Evolutionary conservation across 352 stramenopile species (phyloP), one percentile per base, ranked within the genome.

Genomic region (Phytopythium boreale): DNA sequence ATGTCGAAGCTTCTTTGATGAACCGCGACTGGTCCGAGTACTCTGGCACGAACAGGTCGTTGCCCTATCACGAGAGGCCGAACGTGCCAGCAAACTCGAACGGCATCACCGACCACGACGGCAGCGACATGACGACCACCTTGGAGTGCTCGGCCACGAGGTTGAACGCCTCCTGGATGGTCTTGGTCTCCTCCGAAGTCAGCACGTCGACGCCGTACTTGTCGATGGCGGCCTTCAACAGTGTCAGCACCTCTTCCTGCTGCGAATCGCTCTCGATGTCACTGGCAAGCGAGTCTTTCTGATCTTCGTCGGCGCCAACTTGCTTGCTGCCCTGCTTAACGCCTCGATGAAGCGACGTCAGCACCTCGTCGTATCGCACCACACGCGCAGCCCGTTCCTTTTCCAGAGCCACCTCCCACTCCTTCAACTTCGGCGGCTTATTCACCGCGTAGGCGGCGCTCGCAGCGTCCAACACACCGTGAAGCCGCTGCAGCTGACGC

Each of bases 21-120:
- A 47, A 46, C 2, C 9, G 36, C 11, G 19, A 20, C 20, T n/a
- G 14, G 34, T 46, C 36, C 8, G 55, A 60, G 55, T 50, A n/a
- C 34, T 34, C 34, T 4, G 24, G 37, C 0, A 49, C 10, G 5
- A 50, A 24, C 12, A 60, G 55, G 31, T 60, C 55, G 36, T 60
- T 60, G 14, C 55, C 55, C 55, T 36, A 60, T 8, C 55, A 36
- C 10, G 34, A 31, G 7, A 60, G 37, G 12, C 55, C 39, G n/a
- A 22, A 44, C 6, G 19, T 50, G 22, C 36, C 55, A 27, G 20
- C 39, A 29, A 50, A 60, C 22, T 60, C 34, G 55, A 60, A 60
- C 52, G 52, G 31, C 52, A 27, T 44, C 19, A 34, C 31, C 5
- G 26, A 43, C 52, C 52, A 59, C 31, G 52, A 29, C 31, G 29